These are phyloP conservation scores for Rhodotorula sp. DNA, from an alignment of 1,284 basidiomycete genomes.

Conservation along the genomic window DNA sequence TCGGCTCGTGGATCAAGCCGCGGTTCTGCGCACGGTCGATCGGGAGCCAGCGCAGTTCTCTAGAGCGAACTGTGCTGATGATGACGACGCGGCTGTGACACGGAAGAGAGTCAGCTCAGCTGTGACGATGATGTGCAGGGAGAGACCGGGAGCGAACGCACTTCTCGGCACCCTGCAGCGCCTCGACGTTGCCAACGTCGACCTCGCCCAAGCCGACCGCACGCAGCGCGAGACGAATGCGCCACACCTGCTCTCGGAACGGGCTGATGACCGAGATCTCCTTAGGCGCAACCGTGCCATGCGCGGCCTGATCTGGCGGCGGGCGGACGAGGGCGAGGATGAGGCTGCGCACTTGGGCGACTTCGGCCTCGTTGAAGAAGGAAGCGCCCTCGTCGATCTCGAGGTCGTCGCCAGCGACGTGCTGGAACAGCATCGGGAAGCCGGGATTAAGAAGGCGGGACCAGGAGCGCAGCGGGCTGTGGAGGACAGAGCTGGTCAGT, in stretches of 20 bases:
- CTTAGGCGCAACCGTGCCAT: conserved; percentile 33
- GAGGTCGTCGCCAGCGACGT: conserved; percentile 48
- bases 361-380: conserved; percentile 47
- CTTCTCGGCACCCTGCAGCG: conserved; percentile 46
- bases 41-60: conserved; percentile 46
- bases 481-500: not conserved
- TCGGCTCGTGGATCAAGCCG: conserved; percentile 51
- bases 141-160: too few species aligned
- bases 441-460: conserved; percentile 44
- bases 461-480: conserved; percentile 45
- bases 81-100: conserved; percentile 47
- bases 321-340: conserved; percentile 42
- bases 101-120: not conserved
- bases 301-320: conserved; percentile 1
- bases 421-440: conserved; percentile 50
- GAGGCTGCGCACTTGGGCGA: conserved; percentile 41
- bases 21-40: conserved; percentile 47
- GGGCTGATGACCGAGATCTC: conserved; percentile 53
- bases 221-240: conserved; percentile 50
- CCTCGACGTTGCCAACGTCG: conserved; percentile 52
- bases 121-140: too few species aligned
- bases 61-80: conserved; percentile 50
- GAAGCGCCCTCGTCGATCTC: conserved; percentile 50
- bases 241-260: conserved; percentile 54
- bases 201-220: conserved; percentile 46